Evolutionary conservation across 2,329 filamentous ascomycete species (phyloP), one percentile per base, ranked within the genome.

Genomic region (Fusarium pininemorale): DNA sequence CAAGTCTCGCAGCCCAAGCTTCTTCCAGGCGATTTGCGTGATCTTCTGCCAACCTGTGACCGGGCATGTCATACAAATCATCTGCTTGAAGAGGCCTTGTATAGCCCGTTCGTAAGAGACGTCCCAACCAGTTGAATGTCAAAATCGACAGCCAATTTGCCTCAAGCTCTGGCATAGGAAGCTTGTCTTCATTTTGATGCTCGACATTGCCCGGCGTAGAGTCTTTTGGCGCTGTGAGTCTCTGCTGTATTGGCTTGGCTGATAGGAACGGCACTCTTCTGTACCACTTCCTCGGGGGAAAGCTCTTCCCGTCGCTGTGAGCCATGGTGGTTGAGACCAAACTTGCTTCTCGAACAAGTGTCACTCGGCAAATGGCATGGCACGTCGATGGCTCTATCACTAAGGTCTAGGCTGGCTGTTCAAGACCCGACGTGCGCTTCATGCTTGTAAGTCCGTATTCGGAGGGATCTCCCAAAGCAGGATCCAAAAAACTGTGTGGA

Each of bases 221-320:
- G 7, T 4, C 44, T 22, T 44, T 60, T 20, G 64, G 51, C 16
- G 44, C n/a, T 13, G 64, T 67, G 13, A 67, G 62, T 6, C 51
- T 41, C 5, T 60, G 44, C 16, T 44, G 24, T 24, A 74, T 74
- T 13, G 72, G 59, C 50, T 63, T 63, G 35, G 61, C 73, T 18
- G 79, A 81, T 7, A 81, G 20, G 32, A 81, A 77, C 0, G 79
- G 79, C 3, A 80, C 79, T 41, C 77, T 70, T 51, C 79, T 75
- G 70, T 81, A 80, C 79, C 79, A 81, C 47, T 77, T 81, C 64
- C 79, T 70, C 4, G 75, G 77, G 32, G 78, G 74, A 45, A 81
- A 81, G 30, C 56, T 72, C 48, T 75, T 77, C 47, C 69, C 73
- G 50, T 77, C 69, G 42, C 63, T 74, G 57, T 47, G 76, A 14